Conservation (phyloP, 2,329 filamentous ascomycete genomes). For the Diplodia intermedia region DNA sequence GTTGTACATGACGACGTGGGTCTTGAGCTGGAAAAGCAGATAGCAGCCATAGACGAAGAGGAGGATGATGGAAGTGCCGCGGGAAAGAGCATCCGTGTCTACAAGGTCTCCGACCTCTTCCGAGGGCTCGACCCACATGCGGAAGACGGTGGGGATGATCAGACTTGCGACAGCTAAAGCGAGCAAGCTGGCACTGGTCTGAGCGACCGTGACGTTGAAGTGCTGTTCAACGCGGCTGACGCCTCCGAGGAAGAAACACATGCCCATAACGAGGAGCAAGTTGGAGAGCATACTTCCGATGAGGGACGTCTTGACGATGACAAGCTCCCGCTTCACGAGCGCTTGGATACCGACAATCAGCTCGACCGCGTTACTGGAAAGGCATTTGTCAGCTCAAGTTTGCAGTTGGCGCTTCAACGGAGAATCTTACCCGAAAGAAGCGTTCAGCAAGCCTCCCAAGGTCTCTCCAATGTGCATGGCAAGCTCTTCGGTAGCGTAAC, state of each 20-base stretch:
- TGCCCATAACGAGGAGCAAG: conserved; percentile 84
- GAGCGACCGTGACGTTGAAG: conserved; percentile 92
- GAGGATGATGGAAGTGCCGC: conserved; percentile 79
- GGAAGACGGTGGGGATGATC: conserved; percentile 90
- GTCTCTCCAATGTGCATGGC: conserved; percentile 80
- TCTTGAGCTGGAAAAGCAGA: conserved; percentile 89
- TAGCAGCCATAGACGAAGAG: conserved; percentile 84
- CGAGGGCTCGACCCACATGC: conserved; percentile 56
- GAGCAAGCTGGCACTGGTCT: conserved; percentile 83
- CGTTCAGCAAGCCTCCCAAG: conserved; percentile 86
- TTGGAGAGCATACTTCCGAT: conserved; percentile 94
- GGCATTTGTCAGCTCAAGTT: conserved; percentile 37
- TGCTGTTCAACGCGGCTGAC: conserved; percentile 79
- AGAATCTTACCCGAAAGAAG: conserved; percentile 75
- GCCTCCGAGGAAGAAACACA: conserved; percentile 90
- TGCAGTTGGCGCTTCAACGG: conserved; percentile 33
- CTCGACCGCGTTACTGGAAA: conserved; percentile 77
- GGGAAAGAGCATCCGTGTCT: conserved; percentile 54
- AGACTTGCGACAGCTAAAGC: conserved; percentile 79
- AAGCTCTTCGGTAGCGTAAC: conserved; percentile 90
- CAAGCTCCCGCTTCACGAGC: conserved; percentile 72
- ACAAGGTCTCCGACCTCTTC: neutral
- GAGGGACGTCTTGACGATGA: conserved; percentile 90
- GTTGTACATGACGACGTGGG: conserved; percentile 81
- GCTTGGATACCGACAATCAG: conserved; percentile 89